Conservation (phyloP, 108 stramenopile species). For the Conticribra weissflogii region DNA sequence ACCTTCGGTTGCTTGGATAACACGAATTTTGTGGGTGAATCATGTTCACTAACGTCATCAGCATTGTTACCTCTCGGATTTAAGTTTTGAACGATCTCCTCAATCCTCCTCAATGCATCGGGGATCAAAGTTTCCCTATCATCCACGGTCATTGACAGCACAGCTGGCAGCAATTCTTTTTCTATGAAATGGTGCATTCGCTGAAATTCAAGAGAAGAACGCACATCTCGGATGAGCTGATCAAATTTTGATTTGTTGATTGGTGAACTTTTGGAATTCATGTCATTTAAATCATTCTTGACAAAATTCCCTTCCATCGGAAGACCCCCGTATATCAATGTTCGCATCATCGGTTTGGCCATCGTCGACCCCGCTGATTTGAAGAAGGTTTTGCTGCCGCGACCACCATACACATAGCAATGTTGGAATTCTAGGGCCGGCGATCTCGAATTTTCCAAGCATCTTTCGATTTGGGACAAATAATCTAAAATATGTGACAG, state of each 20-base stretch:
- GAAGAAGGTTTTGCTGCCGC: constrained; percentile 26
- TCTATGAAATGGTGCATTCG: constrained; percentile 24
- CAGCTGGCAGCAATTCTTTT: constrained; percentile 19
- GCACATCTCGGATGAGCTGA: constrained; percentile 33
- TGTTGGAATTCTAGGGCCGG: constrained; percentile 12
- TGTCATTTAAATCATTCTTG: too few species aligned
- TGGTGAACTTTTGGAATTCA: background rate
- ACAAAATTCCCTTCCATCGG: too few species aligned
- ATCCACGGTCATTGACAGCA: constrained; percentile 20
- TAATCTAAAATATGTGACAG: background rate
- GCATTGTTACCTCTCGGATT: background rate
- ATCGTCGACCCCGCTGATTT: constrained; percentile 20
- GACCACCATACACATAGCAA: constrained; percentile 1
- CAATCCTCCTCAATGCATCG: constrained; percentile 15
- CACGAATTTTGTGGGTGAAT: too few species aligned
- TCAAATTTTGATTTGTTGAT: constrained; percentile 25
- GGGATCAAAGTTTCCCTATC: constrained; percentile 10
- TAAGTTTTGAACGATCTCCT: background rate
- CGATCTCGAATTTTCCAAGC: background rate
- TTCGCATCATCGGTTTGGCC: constrained; percentile 39
- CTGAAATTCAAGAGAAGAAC: constrained; percentile 22
- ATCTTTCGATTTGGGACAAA: background rate
- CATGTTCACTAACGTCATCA: too few species aligned
- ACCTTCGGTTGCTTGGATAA: background rate
- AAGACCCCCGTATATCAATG: constrained; percentile 22